A percentile compares a stretch with the other conserved stretches of the same genome.
Conservation (phyloP, 805 yeast genomes). For the Yamadazyma akitaensis region DNA sequence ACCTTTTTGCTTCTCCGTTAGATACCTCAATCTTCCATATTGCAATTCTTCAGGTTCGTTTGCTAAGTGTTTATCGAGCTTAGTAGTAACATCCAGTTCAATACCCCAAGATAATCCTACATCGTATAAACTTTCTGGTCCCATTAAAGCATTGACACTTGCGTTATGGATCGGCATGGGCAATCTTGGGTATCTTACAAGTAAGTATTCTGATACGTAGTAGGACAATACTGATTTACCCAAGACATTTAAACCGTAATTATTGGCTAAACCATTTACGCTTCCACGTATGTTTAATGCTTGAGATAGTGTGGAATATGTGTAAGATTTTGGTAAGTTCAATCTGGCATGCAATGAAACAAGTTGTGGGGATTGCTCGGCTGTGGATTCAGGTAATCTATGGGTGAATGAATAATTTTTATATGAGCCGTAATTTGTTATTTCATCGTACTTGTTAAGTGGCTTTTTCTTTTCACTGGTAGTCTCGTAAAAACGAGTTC, state of each 20-base stretch:
- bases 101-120: conserved; percentile 88
- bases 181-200: conserved; percentile 81
- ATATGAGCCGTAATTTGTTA: conserved; percentile 39
- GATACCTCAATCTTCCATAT: conserved; percentile 66
- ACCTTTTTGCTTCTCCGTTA: conserved; percentile 26
- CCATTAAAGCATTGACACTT: conserved; percentile 73
- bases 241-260: conserved; percentile 74
- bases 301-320: conserved; percentile 71
- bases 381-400: conserved; percentile 44
- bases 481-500: conserved; percentile 18
- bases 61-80: conserved; percentile 62
- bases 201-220: conserved; percentile 69
- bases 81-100: conserved; percentile 63
- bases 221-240: conserved; percentile 77
- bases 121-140: conserved; percentile 59
- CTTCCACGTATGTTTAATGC: conserved; percentile 60
- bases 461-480: conserved; percentile 22
- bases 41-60: conserved; percentile 65
- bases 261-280: conserved; percentile 54
- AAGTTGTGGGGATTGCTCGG: conserved; percentile 64
- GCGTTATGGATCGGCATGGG: conserved; percentile 76
- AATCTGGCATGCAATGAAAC: conserved; percentile 78
- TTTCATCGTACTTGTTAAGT: conserved; percentile 28
- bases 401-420: conserved; percentile 41
- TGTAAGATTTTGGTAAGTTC: conserved; percentile 53